Evolutionary conservation across 2,329 filamentous ascomycete genomes (phyloP).

Genomic region (Arthrocladium fulminans): DNA sequence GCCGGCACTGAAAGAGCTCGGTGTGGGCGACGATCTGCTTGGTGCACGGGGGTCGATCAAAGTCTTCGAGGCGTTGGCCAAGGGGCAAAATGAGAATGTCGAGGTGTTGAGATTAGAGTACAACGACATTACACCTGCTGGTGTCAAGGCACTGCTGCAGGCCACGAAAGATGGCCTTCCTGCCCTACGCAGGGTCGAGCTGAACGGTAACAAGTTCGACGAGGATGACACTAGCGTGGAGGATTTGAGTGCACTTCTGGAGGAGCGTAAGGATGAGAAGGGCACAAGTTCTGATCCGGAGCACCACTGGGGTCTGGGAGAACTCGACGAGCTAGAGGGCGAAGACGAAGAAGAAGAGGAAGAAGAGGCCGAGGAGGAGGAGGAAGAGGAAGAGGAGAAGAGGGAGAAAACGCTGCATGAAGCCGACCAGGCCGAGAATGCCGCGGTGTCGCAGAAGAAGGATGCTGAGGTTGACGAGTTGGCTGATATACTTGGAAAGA

Average conservation of each 20-base stretch:
- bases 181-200: slow-evolving; percentile 71
- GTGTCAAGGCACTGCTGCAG: slow-evolving; percentile 60
- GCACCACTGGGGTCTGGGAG: slow-evolving; percentile 76
- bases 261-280: slow-evolving; percentile 65
- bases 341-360: slow-evolving; percentile 60
- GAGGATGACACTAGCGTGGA: slow-evolving; percentile 72
- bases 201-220: slow-evolving; percentile 91
- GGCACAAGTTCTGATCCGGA: slow-evolving; percentile 57
- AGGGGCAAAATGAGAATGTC: slow-evolving; percentile 69
- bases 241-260: slow-evolving; percentile 60
- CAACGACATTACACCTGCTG: slow-evolving; percentile 80
- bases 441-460: slow-evolving; percentile 62
- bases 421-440: slow-evolving; percentile 55
- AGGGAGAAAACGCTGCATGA: slow-evolving; percentile 64
- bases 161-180: slow-evolving; percentile 63
- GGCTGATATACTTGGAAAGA: slow-evolving; percentile 66
- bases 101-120: slow-evolving; percentile 78
- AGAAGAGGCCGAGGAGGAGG: slow-evolving; percentile 58
- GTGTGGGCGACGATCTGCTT: slow-evolving; percentile 79
- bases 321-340: slow-evolving; percentile 76
- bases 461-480: slow-evolving; percentile 75
- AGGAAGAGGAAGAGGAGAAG: slow-evolving; percentile 46
- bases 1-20: slow-evolving; percentile 69
- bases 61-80: slow-evolving; percentile 62
- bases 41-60: slow-evolving; percentile 66